Percentiles rank a stretch among this genome's conserved stretches.
phyloP scores from a whole-genome alignment of 805 yeast genomes.

The Cyberlindnera xishuangbannaensis region DNA sequence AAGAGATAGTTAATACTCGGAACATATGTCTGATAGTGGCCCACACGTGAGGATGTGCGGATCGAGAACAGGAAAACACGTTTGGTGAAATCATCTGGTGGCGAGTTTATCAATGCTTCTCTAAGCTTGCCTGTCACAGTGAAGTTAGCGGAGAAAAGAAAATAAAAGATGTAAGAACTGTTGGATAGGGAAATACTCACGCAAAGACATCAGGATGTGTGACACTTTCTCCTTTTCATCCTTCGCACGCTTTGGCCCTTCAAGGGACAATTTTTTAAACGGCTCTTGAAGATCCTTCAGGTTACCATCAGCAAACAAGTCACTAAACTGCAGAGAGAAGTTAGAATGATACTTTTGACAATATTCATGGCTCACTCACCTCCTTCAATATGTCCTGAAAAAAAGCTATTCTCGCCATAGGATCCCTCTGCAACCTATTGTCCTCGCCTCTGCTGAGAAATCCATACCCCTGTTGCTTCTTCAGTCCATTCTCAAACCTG shows the following conservation, averaged over 20 bases:
- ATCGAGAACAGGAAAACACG: conserved; percentile 46
- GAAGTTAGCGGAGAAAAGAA: too few relatives aligned
- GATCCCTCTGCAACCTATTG: conserved; percentile 39
- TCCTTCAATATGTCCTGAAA: conserved; percentile 33
- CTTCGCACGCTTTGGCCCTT: conserved; percentile 3
- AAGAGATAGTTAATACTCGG: conserved; percentile 42
- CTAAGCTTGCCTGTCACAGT: conserved; percentile 48
- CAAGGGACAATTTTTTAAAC: conserved; percentile 1
- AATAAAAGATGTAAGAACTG: not conserved
- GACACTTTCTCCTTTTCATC: conserved; percentile 6
- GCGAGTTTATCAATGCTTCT: conserved; percentile 42
- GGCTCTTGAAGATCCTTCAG: not conserved
- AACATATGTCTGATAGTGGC: conserved; percentile 52
- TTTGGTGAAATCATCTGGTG: conserved; percentile 37
- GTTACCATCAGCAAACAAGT: not conserved
- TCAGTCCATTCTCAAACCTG: conserved; percentile 28
- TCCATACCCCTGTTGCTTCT: conserved; percentile 36
- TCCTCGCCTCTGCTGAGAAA: conserved; percentile 59
- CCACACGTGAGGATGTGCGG: conserved; percentile 39
- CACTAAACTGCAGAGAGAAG: conserved; percentile 1
- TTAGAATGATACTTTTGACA: too few relatives aligned
- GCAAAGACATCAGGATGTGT: conserved; percentile 31
- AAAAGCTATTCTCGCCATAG: conserved; percentile 34
- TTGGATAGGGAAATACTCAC: conserved; percentile 9
- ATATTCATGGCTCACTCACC: conserved; percentile 10